phyloP scores from a whole-genome alignment of 2,329 filamentous ascomycete species.

The Dichotomopilus funicola region DNA sequence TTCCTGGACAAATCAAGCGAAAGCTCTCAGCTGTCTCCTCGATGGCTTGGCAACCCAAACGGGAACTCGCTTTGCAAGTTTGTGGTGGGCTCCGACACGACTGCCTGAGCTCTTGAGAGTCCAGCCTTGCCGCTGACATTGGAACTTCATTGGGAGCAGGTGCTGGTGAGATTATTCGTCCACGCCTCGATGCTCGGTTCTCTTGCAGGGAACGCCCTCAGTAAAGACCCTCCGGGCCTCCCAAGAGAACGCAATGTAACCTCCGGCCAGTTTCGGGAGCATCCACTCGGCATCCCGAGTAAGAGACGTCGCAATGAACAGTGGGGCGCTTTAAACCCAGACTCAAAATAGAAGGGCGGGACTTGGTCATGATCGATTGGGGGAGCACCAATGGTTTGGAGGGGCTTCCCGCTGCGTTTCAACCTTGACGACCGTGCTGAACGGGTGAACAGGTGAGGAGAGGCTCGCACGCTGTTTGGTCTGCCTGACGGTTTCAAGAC shows the following conservation, averaged over 20 bases:
- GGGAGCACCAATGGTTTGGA: too few relatives aligned
- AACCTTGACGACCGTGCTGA: too few relatives aligned
- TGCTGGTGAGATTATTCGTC: neutral
- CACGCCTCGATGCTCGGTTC: neutral
- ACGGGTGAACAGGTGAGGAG: too few relatives aligned
- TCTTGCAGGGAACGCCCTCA: neutral
- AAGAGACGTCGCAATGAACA: neutral
- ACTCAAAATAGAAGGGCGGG: neutral
- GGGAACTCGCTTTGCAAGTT: slow-evolving; percentile 3
- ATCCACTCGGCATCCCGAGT: neutral
- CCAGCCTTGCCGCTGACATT: too few relatives aligned
- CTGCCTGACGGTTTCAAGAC: too few relatives aligned
- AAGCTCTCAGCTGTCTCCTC: slow-evolving; percentile 20
- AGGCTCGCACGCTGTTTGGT: too few relatives aligned
- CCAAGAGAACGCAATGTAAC: slow-evolving; percentile 1
- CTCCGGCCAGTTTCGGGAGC: slow-evolving; percentile 1
- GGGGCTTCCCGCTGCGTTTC: too few relatives aligned
- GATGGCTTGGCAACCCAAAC: slow-evolving; percentile 16
- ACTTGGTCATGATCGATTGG: too few relatives aligned
- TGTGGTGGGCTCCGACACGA: neutral
- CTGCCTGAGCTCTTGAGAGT: neutral
- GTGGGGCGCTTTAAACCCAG: slow-evolving; percentile 1
- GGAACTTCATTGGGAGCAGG: too few relatives aligned
- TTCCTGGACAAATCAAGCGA: slow-evolving; percentile 22
- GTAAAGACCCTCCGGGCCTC: neutral